A percentile compares a stretch with the other conserved stretches of the same genome.
These are phyloP conservation scores for Erucastrum elatum DNA, from an alignment of 345 rosid species.

Conservation along the genomic window DNA sequence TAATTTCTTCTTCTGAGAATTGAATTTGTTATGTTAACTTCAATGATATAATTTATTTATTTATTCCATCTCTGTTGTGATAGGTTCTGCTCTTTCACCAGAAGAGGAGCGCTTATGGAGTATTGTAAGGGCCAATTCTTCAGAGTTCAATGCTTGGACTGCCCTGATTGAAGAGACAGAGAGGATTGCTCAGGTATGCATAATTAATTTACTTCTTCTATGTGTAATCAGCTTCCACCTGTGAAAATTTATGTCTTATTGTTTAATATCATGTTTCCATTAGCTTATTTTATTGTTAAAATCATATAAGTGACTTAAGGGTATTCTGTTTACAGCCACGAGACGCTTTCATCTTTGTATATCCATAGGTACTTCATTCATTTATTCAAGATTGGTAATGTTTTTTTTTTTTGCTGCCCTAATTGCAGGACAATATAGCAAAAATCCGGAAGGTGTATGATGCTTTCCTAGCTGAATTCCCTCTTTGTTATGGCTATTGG, in stretches of 20 bases:
- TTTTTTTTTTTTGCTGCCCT: slow-evolving; percentile 6
- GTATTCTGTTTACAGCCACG: no score
- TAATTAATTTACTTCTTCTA: background rate
- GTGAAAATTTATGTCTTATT: background rate
- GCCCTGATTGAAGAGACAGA: slow-evolving; percentile 86
- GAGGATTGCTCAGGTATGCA: slow-evolving; percentile 77
- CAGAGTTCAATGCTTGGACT: slow-evolving; percentile 92
- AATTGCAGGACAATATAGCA: slow-evolving; percentile 70
- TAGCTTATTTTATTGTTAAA: background rate
- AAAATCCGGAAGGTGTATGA: slow-evolving; percentile 87
- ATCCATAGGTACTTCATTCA: background rate
- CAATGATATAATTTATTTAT: background rate
- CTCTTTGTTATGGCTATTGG: slow-evolving; percentile 98
- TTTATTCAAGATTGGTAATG: slow-evolving; percentile 17
- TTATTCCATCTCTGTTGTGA: slow-evolving; percentile 3
- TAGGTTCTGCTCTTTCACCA: slow-evolving; percentile 55
- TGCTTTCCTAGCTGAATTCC: slow-evolving; percentile 89
- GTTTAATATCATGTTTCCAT: background rate
- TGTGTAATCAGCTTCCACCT: slow-evolving; percentile 1
- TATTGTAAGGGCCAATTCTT: slow-evolving; percentile 71
- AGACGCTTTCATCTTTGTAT: background rate
- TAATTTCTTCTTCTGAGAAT: slow-evolving; percentile 37
- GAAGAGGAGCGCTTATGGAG: slow-evolving; percentile 96
- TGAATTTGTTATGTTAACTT: background rate
- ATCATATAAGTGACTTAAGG: background rate